These are phyloP conservation scores for Amylostereum areolatum DNA, from an alignment of 1,284 basidiomycete species.

Conservation along the genomic window DNA sequence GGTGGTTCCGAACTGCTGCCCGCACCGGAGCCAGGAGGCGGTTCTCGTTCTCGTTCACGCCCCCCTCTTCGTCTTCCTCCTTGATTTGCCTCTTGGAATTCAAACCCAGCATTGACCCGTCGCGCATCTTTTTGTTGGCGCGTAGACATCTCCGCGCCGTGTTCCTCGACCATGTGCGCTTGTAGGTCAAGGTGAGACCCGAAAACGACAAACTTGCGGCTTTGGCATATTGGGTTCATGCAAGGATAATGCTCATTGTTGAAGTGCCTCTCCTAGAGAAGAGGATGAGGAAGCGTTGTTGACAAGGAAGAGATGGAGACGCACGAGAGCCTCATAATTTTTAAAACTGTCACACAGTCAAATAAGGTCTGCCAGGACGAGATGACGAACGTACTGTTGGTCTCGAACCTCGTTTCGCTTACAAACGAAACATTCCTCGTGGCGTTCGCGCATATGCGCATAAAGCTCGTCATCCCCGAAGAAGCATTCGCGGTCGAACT, in stretches of 20 bases:
- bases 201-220: slow-evolving; percentile 94
- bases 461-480: slow-evolving; percentile 93
- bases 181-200: slow-evolving; percentile 83
- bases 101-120: slow-evolving; percentile 77
- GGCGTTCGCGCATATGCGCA: slow-evolving; percentile 86
- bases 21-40: slow-evolving; percentile 33
- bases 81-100: slow-evolving; percentile 53
- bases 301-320: slow-evolving; percentile 17
- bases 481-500: slow-evolving; percentile 88
- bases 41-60: slow-evolving; percentile 37
- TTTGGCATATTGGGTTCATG: slow-evolving; percentile 66
- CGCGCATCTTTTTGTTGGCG: slow-evolving; percentile 76
- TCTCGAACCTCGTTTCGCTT: slow-evolving; percentile 74
- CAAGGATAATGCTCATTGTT: slow-evolving; percentile 74
- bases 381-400: slow-evolving; percentile 69
- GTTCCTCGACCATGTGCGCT: slow-evolving; percentile 86
- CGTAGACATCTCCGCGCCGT: slow-evolving; percentile 76
- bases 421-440: slow-evolving; percentile 98
- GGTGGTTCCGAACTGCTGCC: slow-evolving; percentile 21
- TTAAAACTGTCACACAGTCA: slow-evolving; percentile 52
- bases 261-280: slow-evolving; percentile 63
- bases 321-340: slow-evolving; percentile 69
- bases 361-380: not conserved
- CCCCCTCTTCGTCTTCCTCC: slow-evolving; percentile 10
- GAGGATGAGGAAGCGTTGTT: not conserved